Percentiles rank a stretch among this genome's conserved stretches.
Conservation (phyloP, 169 alveolate species). For the Cryptosporidium canis region DNA sequence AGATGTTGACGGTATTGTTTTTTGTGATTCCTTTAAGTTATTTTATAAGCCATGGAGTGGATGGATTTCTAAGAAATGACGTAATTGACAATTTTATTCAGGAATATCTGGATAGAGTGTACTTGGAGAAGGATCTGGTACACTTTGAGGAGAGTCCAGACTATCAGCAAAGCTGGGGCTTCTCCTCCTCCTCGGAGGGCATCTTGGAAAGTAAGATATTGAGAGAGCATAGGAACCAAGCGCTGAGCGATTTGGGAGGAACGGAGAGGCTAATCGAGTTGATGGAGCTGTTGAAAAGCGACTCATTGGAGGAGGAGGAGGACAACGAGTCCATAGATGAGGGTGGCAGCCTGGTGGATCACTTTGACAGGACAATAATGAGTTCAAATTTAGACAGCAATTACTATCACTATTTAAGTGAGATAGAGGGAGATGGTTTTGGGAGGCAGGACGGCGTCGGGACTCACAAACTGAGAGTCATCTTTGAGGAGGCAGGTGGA, state of each 20-base stretch:
- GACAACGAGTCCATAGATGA: not conserved
- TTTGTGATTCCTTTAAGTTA: not conserved
- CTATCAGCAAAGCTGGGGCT: not conserved
- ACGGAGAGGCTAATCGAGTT: conserved; percentile 16
- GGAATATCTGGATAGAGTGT: conserved; percentile 6
- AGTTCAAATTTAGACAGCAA: conserved; percentile 33
- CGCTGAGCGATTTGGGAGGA: conserved; percentile 9
- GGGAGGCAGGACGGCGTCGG: not conserved
- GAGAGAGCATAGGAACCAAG: not conserved
- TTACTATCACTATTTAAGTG: conserved; percentile 18
- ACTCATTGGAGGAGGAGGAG: conserved; percentile 27
- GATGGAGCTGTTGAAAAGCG: not conserved
- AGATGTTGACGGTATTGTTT: not conserved
- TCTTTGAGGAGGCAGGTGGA: not conserved
- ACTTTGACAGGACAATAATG: conserved; percentile 8
- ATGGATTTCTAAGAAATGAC: not conserved
- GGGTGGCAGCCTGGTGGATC: not conserved
- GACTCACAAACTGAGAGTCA: not conserved
- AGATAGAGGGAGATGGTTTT: not conserved
- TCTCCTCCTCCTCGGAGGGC: not conserved
- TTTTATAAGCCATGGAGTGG: not conserved
- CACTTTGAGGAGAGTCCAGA: not conserved
- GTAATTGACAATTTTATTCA: conserved; percentile 10
- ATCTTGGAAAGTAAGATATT: not conserved
- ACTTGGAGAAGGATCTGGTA: conserved; percentile 10